These are phyloP conservation scores for Glomus cerebriforme DNA, from an alignment of 192 early-diverging fungal genomes.

Conservation along the genomic window DNA sequence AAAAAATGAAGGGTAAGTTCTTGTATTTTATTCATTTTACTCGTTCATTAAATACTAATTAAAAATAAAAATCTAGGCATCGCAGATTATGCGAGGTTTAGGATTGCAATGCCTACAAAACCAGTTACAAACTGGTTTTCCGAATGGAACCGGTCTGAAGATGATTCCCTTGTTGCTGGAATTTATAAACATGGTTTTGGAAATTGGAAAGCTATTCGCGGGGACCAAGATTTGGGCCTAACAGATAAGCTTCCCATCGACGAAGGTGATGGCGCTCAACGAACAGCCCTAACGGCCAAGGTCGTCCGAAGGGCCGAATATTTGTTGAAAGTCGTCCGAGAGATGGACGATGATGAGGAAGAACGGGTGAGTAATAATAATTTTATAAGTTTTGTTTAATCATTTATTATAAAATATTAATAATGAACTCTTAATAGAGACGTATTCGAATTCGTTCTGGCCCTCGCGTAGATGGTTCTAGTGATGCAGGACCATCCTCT, in stretches of 20 bases:
- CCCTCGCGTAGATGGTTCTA: no score
- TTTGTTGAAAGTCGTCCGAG: constrained; percentile 81
- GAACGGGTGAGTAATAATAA: no score
- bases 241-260: constrained; percentile 84
- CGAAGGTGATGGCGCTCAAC: constrained; percentile 39
- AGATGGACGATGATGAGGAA: constrained; percentile 54
- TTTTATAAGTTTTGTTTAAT: no score
- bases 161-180: constrained; percentile 94
- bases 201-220: constrained; percentile 83
- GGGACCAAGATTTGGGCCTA: constrained; percentile 78
- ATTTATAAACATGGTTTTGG: constrained; percentile 94
- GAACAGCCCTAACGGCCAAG: constrained; percentile 47
- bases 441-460: no score
- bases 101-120: constrained; percentile 79
- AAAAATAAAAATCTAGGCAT: constrained; percentile 27
- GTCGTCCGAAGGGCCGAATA: constrained; percentile 89
- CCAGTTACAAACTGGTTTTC: constrained; percentile 83
- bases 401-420: no score
- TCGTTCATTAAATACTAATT: neutral
- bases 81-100: constrained; percentile 69
- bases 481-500: no score
- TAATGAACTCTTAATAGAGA: no score
- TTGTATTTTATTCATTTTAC: neutral
- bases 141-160: constrained; percentile 88
- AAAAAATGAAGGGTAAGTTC: constrained; percentile 51